Evolutionary conservation across 2,329 filamentous ascomycete genomes (phyloP).

Genomic region (Colletotrichum higginsianum): DNA sequence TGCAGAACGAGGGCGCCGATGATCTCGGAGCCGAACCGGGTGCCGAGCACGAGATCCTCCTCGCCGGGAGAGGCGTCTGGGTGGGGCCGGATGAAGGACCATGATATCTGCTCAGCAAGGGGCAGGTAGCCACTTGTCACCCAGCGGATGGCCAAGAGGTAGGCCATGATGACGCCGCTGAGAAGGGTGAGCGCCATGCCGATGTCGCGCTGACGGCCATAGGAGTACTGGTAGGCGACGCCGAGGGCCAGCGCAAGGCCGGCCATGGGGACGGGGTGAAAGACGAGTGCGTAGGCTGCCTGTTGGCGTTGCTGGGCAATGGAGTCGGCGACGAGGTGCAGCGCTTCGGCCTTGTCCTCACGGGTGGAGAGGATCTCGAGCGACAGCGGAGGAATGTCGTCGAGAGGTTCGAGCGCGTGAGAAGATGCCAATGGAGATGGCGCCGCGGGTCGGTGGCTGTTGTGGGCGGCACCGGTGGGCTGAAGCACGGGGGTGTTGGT

Average conservation of each 20-base stretch:
- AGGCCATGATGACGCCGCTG: slow-evolving; percentile 74
- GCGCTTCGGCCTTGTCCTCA: slow-evolving; percentile 75
- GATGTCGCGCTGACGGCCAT: slow-evolving; percentile 63
- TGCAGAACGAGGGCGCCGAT: slow-evolving; percentile 81
- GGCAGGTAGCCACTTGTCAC: slow-evolving; percentile 73
- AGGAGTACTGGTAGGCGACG: slow-evolving; percentile 63
- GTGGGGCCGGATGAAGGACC: slow-evolving; percentile 71
- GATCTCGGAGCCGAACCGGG: slow-evolving; percentile 76
- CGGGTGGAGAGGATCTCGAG: slow-evolving; percentile 70
- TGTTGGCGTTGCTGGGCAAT: slow-evolving; percentile 85
- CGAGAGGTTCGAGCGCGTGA: slow-evolving; percentile 57
- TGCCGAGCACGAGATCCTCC: slow-evolving; percentile 74
- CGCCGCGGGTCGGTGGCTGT: slow-evolving; percentile 54
- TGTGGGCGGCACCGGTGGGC: slow-evolving; percentile 53
- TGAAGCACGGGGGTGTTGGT: slow-evolving; percentile 76
- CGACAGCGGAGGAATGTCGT: slow-evolving; percentile 74
- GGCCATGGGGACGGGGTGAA: slow-evolving; percentile 71
- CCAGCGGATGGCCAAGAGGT: slow-evolving; percentile 73
- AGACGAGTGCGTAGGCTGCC: slow-evolving; percentile 74
- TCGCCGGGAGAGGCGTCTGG: slow-evolving; percentile 51
- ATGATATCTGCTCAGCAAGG: slow-evolving; percentile 72
- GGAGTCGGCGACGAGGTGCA: slow-evolving; percentile 84
- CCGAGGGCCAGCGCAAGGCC: slow-evolving; percentile 61
- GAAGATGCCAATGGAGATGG: slow-evolving; percentile 56
- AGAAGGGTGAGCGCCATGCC: slow-evolving; percentile 70